Conservation (phyloP, 345 rosid species). For the Ailanthus altissimus region DNA sequence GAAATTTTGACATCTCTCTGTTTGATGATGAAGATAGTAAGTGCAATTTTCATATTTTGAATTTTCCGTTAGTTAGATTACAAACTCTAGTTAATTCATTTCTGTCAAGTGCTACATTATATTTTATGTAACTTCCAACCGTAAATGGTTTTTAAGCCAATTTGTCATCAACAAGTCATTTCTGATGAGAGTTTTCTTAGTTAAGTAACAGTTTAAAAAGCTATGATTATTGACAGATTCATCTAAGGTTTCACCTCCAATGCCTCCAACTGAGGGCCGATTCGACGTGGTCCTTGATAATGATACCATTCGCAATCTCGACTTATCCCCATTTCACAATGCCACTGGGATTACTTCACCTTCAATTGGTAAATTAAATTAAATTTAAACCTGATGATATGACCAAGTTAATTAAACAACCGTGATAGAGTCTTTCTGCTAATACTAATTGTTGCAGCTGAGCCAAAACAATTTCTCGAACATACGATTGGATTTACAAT, state of each 20-base stretch:
- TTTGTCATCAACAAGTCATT: not conserved
- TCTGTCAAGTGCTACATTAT: not conserved
- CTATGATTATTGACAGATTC: slow-evolving; percentile 41
- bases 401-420: not conserved
- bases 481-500: slow-evolving; percentile 74
- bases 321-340: slow-evolving; percentile 66
- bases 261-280: slow-evolving; percentile 78
- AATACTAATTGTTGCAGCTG: slow-evolving; percentile 33
- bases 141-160: not conserved
- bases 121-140: too few species aligned
- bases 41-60: not conserved
- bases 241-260: slow-evolving; percentile 53
- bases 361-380: slow-evolving; percentile 41
- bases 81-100: not conserved
- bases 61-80: too few species aligned
- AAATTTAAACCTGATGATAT: not conserved
- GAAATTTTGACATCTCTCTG: slow-evolving; percentile 75
- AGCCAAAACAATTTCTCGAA: slow-evolving; percentile 62
- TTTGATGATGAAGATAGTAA: slow-evolving; percentile 49
- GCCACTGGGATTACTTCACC: slow-evolving; percentile 71
- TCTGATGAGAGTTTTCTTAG: not conserved
- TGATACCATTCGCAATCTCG: slow-evolving; percentile 50
- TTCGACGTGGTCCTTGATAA: slow-evolving; percentile 68
- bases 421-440: not conserved
- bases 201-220: too few species aligned